Conservation (phyloP, 1,284 basidiomycete genomes). For the Fomitopsis palustris region DNA sequence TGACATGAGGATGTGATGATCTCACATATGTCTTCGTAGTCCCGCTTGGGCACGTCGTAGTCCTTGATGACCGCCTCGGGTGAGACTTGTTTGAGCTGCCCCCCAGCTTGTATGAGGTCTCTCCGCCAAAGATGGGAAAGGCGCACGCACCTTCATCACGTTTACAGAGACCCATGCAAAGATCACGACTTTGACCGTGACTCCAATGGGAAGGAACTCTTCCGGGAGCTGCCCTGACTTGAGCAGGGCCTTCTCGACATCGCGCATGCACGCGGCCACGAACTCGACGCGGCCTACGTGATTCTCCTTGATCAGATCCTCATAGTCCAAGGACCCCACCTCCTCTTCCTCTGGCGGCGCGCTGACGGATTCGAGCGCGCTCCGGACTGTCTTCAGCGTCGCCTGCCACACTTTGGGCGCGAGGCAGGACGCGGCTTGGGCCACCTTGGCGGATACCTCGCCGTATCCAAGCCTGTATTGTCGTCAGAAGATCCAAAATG, state of each 20-base stretch:
- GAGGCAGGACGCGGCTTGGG: conserved; percentile 33
- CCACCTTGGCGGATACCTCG: conserved; percentile 30
- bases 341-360: conserved; percentile 1
- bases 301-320: conserved; percentile 11
- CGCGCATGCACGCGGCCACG: conserved; percentile 19
- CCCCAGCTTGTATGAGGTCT: no score
- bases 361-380: conserved; percentile 16
- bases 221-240: conserved; percentile 16
- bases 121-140: no score
- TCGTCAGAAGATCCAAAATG: neutral
- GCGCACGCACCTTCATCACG: conserved; percentile 13
- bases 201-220: conserved; percentile 13
- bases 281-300: conserved; percentile 14
- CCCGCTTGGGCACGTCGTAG: conserved; percentile 12
- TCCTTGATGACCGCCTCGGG: conserved; percentile 8
- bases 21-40: conserved; percentile 20
- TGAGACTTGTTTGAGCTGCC: conserved; percentile 12
- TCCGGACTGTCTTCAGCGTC: conserved; percentile 25
- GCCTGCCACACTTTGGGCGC: conserved; percentile 26
- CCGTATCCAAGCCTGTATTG: conserved; percentile 26
- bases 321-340: conserved; percentile 12
- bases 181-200: conserved; percentile 20
- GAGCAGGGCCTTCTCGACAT: conserved; percentile 19
- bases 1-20: conserved; percentile 17
- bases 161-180: conserved; percentile 21